These are phyloP conservation scores for Trichosporon asahii DNA, from an alignment of 1,284 basidiomycete species.

Conservation along the genomic window DNA sequence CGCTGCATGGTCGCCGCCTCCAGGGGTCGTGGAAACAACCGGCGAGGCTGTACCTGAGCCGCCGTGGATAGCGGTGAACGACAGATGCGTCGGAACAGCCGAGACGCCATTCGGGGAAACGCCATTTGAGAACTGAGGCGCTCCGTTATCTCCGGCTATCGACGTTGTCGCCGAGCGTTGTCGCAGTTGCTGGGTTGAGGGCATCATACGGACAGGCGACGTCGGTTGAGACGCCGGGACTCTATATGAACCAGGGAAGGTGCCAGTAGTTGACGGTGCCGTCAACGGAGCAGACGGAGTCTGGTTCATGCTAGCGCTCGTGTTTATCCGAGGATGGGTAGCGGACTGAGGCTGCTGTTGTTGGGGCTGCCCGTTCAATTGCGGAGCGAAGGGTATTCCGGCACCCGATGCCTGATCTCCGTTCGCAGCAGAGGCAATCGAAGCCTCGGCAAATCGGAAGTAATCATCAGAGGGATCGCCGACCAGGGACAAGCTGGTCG, in stretches of 20 bases:
- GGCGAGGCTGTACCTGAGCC: conserved; percentile 6
- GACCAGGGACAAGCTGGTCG: conserved; percentile 19
- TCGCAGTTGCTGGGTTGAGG: conserved; percentile 29
- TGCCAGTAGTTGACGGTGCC: conserved; percentile 15
- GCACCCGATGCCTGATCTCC: not conserved
- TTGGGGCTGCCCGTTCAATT: conserved; percentile 7
- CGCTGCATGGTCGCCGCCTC: conserved; percentile 1
- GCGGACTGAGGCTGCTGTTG: conserved; percentile 13
- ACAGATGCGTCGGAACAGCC: conserved; percentile 40
- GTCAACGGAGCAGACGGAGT: conserved; percentile 10
- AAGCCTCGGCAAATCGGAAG: conserved; percentile 37
- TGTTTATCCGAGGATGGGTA: conserved; percentile 12
- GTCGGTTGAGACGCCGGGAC: conserved; percentile 46
- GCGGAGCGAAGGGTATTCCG: not conserved
- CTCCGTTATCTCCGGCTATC: not conserved
- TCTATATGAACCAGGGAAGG: conserved; percentile 26
- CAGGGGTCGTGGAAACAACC: not conserved
- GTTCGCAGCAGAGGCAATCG: conserved; percentile 14
- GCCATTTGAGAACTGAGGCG: not conserved
- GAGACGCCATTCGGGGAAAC: conserved; percentile 17
- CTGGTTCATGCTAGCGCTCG: conserved; percentile 12
- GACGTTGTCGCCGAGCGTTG: not conserved
- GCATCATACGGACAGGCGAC: conserved; percentile 38
- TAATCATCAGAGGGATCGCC: conserved; percentile 38
- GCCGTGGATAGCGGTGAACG: conserved; percentile 32